Conservation (phyloP, 2,329 filamentous ascomycete genomes). For the Alternaria hordeiaustralica region DNA sequence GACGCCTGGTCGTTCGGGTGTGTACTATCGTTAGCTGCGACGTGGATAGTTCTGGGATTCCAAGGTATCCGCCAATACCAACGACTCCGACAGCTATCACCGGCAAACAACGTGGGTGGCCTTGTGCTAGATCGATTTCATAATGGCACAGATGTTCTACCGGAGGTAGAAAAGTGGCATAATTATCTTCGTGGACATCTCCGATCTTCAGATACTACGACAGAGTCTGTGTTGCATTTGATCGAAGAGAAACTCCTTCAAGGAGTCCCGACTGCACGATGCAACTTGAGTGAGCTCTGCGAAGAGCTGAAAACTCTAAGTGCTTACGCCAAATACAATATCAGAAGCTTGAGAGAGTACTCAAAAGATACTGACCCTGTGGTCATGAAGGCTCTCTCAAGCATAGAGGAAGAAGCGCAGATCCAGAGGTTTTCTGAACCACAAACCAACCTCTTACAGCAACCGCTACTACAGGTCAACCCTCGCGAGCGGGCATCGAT, state of each 20-base stretch:
- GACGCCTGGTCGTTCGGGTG: constrained; percentile 52
- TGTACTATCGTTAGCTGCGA: constrained; percentile 49
- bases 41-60: constrained; percentile 47
- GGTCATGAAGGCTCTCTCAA: constrained; percentile 3
- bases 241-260: neutral
- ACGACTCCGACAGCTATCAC: constrained; percentile 8
- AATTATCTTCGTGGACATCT: neutral
- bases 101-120: neutral
- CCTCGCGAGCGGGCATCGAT: neutral
- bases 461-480: too few relatives aligned
- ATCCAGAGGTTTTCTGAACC: neutral
- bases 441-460: too few relatives aligned
- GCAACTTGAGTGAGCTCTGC: neutral
- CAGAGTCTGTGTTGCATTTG: neutral
- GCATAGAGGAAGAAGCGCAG: constrained; percentile 11
- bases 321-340: too few relatives aligned
- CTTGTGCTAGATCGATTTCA: accelerated
- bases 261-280: neutral
- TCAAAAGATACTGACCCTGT: neutral
- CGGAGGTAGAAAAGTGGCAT: neutral
- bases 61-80: constrained; percentile 39
- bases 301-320: too few relatives aligned
- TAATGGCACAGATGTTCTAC: neutral
- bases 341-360: too few relatives aligned
- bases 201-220: neutral